phyloP scores from a whole-genome alignment of 2,329 filamentous ascomycete genomes.

The Cordyceps farinosa region DNA sequence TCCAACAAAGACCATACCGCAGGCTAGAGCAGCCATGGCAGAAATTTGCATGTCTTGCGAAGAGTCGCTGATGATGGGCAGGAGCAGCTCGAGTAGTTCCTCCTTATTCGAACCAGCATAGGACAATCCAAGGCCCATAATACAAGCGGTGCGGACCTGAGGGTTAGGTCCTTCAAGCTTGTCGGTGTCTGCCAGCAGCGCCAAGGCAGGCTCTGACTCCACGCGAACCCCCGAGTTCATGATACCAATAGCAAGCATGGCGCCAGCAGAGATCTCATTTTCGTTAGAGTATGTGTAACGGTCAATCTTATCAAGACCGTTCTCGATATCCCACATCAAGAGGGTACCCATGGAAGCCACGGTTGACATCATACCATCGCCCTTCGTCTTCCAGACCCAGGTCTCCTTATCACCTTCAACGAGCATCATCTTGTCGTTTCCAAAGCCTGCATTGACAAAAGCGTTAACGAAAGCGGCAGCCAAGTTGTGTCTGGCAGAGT shows the following conservation, averaged over 20 bases:
- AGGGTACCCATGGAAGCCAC: constrained; percentile 90
- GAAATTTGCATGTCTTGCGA: constrained; percentile 90
- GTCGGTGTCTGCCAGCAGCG: constrained; percentile 74
- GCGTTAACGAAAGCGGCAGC: constrained; percentile 95
- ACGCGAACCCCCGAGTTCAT: constrained; percentile 89
- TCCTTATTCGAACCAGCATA: constrained; percentile 94
- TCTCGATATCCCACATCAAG: constrained; percentile 89
- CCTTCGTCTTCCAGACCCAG: constrained; percentile 99
- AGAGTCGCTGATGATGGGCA: constrained; percentile 84
- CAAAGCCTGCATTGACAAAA: constrained; percentile 93
- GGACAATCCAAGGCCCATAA: constrained; percentile 93
- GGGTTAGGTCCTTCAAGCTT: constrained; percentile 77
- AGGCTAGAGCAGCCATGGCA: constrained; percentile 88
- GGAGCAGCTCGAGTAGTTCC: constrained; percentile 76
- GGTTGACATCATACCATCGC: constrained; percentile 95
- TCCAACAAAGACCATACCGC: constrained; percentile 88
- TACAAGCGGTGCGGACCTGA: constrained; percentile 74
- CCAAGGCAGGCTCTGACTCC: constrained; percentile 86
- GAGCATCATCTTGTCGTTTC: constrained; percentile 97
- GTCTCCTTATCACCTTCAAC: constrained; percentile 82
- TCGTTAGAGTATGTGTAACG: constrained; percentile 86
- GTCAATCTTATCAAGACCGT: constrained; percentile 88
- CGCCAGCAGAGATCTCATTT: constrained; percentile 79
- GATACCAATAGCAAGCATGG: constrained; percentile 89
- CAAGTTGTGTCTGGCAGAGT: constrained; percentile 93